A percentile compares a stretch with the other conserved stretches of the same genome.
Conservation (phyloP, 129 eudicot genomes). For the Centaurea solstitialis region DNA sequence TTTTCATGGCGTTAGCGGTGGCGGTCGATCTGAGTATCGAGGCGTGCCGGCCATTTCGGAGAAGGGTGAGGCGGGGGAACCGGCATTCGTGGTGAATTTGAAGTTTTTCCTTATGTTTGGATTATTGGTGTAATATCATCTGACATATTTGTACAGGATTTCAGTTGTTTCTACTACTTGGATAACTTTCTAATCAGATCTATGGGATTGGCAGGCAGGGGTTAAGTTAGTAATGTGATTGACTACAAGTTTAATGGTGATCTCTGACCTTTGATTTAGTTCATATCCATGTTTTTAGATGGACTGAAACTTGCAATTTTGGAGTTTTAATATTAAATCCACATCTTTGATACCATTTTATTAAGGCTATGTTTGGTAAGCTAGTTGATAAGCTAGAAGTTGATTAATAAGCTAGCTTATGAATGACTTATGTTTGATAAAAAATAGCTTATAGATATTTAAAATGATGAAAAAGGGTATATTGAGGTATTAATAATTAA, state of each 20-base stretch:
- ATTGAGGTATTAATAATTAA: too few relatives aligned
- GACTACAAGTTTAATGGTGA: background rate
- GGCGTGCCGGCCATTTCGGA: slow-evolving; percentile 76
- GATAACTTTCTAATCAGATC: background rate
- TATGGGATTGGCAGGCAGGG: background rate
- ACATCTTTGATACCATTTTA: too few relatives aligned
- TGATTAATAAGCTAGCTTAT: too few relatives aligned
- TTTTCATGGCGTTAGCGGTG: slow-evolving; percentile 88
- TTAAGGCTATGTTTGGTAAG: too few relatives aligned
- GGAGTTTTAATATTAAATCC: too few relatives aligned
- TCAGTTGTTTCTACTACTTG: slow-evolving; percentile 13
- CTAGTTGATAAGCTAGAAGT: too few relatives aligned
- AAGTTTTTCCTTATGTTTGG: slow-evolving; percentile 23
- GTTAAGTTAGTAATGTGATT: background rate
- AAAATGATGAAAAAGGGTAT: too few relatives aligned
- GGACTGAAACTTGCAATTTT: too few relatives aligned
- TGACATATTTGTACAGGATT: slow-evolving; percentile 34
- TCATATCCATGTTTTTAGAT: too few relatives aligned
- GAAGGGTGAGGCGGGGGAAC: slow-evolving; percentile 54
- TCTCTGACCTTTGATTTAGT: background rate
- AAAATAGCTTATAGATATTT: too few relatives aligned
- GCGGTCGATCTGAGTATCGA: slow-evolving; percentile 92
- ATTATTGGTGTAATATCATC: slow-evolving; percentile 25
- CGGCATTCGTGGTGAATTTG: slow-evolving; percentile 78
- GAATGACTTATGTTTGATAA: too few relatives aligned